Evolutionary conservation across 1,284 basidiomycete species (phyloP), one percentile per base, ranked within the genome.

Genomic region (Meira nashicola): DNA sequence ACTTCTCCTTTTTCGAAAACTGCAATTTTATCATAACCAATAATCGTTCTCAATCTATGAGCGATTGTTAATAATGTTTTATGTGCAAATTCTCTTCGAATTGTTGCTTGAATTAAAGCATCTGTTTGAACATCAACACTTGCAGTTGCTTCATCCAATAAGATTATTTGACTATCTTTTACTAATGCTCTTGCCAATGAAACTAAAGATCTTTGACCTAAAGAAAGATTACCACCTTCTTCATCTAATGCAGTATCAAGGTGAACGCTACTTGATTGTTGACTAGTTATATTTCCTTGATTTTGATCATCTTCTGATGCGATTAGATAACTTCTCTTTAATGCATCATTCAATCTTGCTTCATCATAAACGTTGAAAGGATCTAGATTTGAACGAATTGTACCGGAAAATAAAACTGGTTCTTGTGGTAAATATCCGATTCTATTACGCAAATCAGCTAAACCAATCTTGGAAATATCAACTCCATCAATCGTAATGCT

Each of bases 61-160:
- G 87, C 87, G 64, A 89, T 88, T 70, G 87, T 90, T 9, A 90
- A 78, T 54, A 90, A 85, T 0, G 90, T 92, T 55, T 87, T 84
- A 73, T 88, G 85, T 48, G 81, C 80, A 80, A 92, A 92, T 80
- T 91, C 89, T 49, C 82, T 82, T 2, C 87, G 83, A 64, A 93
- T 92, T n/a, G 90, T 92, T 76, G 90, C 87, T 77, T 92, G 89
- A 62, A 92, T 90, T 65, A 87, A 87, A 62, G 84, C 82, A 79
- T 93, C 90, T 0, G 89, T 92, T 78, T 89, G 85, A 6, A 87
- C 76, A 77, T 89, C 87, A 19, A 89, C 77, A 52, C 83, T 88
- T 15, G 87, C 88, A 1, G 65, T 68, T n/a, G 66, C 66, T 56
- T 68, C 66, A 54, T 68, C 66, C 4, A 68, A 44, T 19, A 68